Base-by-base conservation (phyloP, 176 grass and related monocot species). In the Hyparrhenia diplandra region DNA sequence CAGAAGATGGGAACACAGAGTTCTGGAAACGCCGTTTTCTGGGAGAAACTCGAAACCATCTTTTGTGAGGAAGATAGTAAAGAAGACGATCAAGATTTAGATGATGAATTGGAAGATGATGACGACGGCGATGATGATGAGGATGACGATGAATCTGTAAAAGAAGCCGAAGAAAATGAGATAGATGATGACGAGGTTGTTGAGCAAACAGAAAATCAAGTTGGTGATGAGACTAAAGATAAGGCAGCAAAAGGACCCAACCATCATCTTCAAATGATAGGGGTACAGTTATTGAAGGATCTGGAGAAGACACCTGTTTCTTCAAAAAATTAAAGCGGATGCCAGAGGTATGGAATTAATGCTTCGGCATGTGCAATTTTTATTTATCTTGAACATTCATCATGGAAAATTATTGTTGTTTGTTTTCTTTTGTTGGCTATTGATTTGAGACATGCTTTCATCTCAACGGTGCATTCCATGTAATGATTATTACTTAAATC, bases 1-100 rank as follows among this genome's bases (percentile, higher is more conserved):
- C 86, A 72, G 71, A 98, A 91, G 95, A 98, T 74, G 95, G 95
- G 75, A 92, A 98, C 73, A 98, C 95, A 21, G 95, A 98, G 37
- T 98, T 90, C 47, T 98, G 95, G 95, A 94, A 87, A 82, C 79
- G 85, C 4, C 92, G 95, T 82, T 98, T 98, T 68, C 82, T 98
- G 76, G 95, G 95, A 71, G 92, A 98, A 90, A 94, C 83, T 71
- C 79, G 77, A 75, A 92, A 88, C 49, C 69, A 86, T 77, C 67
- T 89, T n/a, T 81, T 88, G 84, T 75, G 88, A 91, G 55, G 84
- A 89, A 73, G 80, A 84, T 82, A 94, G 42, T 80, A 77, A 72
- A 77, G 60, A 63, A 66, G 88, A 82, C 35, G 70, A 88, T 46
- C 68, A 81, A 78, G 81, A 90, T 89, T 69, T 87, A 54, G 70